These are phyloP conservation scores for Dictyostelium gargantuum DNA, from an alignment of 208 protist species.

Conservation along the genomic window DNA sequence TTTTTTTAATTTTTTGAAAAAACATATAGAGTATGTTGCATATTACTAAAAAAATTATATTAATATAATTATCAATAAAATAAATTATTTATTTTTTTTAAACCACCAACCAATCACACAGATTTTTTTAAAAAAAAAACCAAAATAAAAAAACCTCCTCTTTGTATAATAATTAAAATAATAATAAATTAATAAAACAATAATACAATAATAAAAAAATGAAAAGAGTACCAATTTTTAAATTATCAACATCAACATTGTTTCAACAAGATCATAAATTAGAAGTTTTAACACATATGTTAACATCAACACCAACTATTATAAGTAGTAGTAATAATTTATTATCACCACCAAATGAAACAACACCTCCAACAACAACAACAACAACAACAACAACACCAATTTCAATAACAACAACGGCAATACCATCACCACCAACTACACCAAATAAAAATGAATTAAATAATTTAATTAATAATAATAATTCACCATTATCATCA, in stretches of 20 bases:
- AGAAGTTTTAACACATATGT: not conserved
- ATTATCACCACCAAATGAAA: not conserved
- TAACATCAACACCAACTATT: not conserved
- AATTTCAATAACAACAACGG: not conserved
- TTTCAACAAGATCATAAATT: constrained; percentile 12
- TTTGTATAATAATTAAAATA: not conserved
- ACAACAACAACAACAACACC: not conserved
- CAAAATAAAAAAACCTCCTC: too few species aligned
- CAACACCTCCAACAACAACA: not conserved
- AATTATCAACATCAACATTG: constrained; percentile 42
- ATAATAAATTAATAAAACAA: not conserved
- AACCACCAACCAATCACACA: too few species aligned
- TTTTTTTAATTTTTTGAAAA: too few species aligned
- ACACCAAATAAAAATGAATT: not conserved
- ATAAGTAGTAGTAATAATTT: not conserved
- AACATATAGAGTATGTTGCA: too few species aligned
- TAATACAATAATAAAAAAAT: not conserved
- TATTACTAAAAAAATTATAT: too few species aligned
- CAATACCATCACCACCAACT: not conserved
- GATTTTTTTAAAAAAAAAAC: too few species aligned
- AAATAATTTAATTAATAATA: not conserved
- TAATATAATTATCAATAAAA: too few species aligned
- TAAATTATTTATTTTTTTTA: too few species aligned
- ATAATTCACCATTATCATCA: not conserved
- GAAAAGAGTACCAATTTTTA: constrained; percentile 50